Evolutionary conservation across 768 basidiomycete genomes (phyloP).

Genomic region (Kwoniella europaea): DNA sequence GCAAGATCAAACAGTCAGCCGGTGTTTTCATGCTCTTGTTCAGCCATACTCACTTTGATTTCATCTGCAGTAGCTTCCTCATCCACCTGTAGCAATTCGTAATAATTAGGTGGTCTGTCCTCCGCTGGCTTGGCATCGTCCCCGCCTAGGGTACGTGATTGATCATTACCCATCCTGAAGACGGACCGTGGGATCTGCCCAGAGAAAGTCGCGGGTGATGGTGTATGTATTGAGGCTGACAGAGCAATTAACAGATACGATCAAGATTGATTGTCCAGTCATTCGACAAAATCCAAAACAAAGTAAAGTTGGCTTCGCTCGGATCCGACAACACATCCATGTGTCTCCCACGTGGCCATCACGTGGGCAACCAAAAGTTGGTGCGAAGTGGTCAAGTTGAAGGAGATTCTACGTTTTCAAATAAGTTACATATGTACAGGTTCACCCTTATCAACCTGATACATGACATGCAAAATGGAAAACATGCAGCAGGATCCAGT

Average conservation of each 20-base stretch:
- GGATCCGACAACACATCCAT: not conserved
- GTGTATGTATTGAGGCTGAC: not conserved
- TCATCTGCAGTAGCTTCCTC: constrained; percentile 84
- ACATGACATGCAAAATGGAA: not conserved
- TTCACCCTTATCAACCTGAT: not conserved
- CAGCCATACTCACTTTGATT: constrained; percentile 71
- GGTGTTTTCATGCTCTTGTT: not conserved
- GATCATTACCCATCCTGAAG: constrained; percentile 49
- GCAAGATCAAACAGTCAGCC: constrained; percentile 3
- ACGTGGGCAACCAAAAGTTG: not conserved
- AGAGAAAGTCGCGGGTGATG: not conserved
- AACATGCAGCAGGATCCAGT: not conserved
- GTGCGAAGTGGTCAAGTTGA: not conserved
- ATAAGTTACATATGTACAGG: not conserved
- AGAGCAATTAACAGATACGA: not conserved
- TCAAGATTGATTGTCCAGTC: too few species aligned
- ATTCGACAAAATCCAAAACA: too few species aligned
- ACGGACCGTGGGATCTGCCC: too few species aligned
- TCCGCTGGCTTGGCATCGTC: constrained; percentile 14
- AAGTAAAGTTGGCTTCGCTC: not conserved
- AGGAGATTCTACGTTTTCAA: constrained; percentile 1
- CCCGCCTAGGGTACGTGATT: constrained; percentile 28
- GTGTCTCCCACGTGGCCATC: not conserved
- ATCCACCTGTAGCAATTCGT: constrained; percentile 76
- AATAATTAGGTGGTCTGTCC: constrained; percentile 67